Evolutionary conservation across 2,329 filamentous ascomycete species (phyloP).

Genomic region (Neopestalotiopsis sp.): DNA sequence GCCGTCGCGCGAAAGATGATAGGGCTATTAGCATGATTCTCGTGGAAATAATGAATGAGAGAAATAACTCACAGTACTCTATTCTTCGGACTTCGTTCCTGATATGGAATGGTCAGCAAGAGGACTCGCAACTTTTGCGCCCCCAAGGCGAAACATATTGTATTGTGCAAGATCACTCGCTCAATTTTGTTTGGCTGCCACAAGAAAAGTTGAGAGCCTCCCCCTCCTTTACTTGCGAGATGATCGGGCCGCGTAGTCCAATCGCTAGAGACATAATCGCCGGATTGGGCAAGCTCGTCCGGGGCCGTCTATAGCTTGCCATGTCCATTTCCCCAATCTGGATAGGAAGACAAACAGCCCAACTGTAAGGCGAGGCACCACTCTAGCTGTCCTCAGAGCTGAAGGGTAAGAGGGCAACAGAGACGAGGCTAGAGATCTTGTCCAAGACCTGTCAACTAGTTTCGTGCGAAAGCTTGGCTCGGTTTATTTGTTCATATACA

Average conservation of each 20-base stretch:
- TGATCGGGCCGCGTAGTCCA: neutral
- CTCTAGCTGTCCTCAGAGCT: constrained; percentile 1
- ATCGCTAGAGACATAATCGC: neutral
- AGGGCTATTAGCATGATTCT: neutral
- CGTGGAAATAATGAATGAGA: neutral
- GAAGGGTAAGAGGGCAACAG: neutral
- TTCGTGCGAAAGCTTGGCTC: neutral
- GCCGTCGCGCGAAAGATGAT: neutral
- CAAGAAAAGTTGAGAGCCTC: neutral
- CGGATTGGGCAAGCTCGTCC: neutral
- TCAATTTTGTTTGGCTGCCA: neutral
- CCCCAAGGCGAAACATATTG: neutral
- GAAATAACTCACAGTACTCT: neutral
- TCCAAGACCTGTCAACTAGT: constrained; percentile 9
- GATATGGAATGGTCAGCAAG: neutral
- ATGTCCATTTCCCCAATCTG: neutral
- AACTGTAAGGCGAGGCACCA: neutral
- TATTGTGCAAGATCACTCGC: neutral
- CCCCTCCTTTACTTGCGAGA: neutral
- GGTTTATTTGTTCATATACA: neutral
- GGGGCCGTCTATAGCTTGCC: neutral
- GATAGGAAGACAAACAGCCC: neutral
- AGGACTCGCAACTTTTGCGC: neutral
- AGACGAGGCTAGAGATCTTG: neutral
- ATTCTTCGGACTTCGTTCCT: neutral